Evolutionary conservation across 2,329 filamentous ascomycete genomes (phyloP).

Genomic region (Fusarium luffae): DNA sequence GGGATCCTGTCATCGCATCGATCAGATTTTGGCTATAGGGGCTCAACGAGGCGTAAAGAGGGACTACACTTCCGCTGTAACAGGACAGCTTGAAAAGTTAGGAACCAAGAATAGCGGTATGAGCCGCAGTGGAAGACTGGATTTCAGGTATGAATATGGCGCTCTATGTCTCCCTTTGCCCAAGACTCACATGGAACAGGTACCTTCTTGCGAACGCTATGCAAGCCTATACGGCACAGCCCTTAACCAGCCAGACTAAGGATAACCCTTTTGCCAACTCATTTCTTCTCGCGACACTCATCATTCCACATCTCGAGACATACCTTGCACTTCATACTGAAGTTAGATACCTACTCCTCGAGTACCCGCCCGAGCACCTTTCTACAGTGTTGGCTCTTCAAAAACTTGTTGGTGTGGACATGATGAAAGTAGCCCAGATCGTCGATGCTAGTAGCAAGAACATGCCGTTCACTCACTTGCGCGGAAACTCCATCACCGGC

Average conservation of each 20-base stretch:
- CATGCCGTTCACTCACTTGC: slow-evolving; percentile 54
- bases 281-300: slow-evolving; percentile 65
- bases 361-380: slow-evolving; percentile 68
- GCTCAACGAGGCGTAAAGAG: slow-evolving; percentile 65
- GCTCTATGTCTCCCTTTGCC: background rate
- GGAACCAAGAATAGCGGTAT: slow-evolving; percentile 62
- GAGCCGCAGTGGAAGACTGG: slow-evolving; percentile 66
- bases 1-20: slow-evolving; percentile 56
- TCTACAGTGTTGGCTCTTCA: slow-evolving; percentile 68
- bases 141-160: slow-evolving; percentile 62
- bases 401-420: slow-evolving; percentile 64
- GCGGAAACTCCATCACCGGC: slow-evolving; percentile 48
- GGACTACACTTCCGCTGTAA: slow-evolving; percentile 61
- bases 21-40: slow-evolving; percentile 70
- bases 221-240: slow-evolving; percentile 66
- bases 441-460: slow-evolving; percentile 57
- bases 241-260: slow-evolving; percentile 60
- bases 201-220: slow-evolving; percentile 71
- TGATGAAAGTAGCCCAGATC: slow-evolving; percentile 70
- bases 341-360: slow-evolving; percentile 67
- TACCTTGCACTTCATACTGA: slow-evolving; percentile 65
- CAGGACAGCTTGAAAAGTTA: slow-evolving; percentile 64
- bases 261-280: slow-evolving; percentile 67
- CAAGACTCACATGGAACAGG: slow-evolving; percentile 49
- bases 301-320: slow-evolving; percentile 70